phyloP scores from a whole-genome alignment of 2,329 filamentous ascomycete genomes.

The Pseudocercospora crystallina region DNA sequence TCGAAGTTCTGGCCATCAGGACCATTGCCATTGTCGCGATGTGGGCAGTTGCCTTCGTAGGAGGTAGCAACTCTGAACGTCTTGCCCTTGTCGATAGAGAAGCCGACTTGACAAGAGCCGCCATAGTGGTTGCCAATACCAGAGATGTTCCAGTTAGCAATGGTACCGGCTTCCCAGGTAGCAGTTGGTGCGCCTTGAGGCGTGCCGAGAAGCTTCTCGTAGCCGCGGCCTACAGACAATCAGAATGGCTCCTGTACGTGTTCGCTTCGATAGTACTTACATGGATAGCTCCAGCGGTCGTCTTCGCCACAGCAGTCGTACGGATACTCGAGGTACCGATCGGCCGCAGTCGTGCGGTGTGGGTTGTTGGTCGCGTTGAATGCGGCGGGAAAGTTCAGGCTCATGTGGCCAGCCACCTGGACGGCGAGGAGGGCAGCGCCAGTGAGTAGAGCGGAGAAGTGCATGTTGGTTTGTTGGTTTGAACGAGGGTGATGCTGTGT shows the following conservation, averaged over 20 bases:
- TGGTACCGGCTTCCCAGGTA: conserved; percentile 45
- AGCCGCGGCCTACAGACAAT: conserved; percentile 35
- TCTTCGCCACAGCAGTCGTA: conserved; percentile 46
- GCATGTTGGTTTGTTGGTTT: conserved; percentile 15
- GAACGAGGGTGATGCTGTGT: background rate
- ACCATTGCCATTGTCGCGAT: conserved; percentile 39
- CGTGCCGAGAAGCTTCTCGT: conserved; percentile 45
- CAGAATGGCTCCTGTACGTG: background rate
- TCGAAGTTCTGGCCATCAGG: conserved; percentile 46
- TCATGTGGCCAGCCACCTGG: conserved; percentile 24
- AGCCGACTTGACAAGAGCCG: conserved; percentile 49
- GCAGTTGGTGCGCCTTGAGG: conserved; percentile 44
- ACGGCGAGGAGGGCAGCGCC: conserved; percentile 7
- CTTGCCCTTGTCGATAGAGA: conserved; percentile 43
- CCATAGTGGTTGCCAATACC: conserved; percentile 47
- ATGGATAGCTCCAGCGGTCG: conserved; percentile 37
- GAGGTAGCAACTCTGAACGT: conserved; percentile 47
- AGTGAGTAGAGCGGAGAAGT: conserved; percentile 5
- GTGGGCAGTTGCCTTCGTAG: conserved; percentile 51
- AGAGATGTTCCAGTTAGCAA: conserved; percentile 42
- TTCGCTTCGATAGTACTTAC: conserved; percentile 18
- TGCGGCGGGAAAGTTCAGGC: conserved; percentile 43
- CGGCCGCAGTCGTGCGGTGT: conserved; percentile 37
- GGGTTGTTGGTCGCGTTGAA: conserved; percentile 48
- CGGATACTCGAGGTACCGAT: conserved; percentile 44